Evolutionary conservation across 31 red algal species (phyloP), one percentile per base, ranked within the genome.

Genomic region (Asparagopsis taxiformis): DNA sequence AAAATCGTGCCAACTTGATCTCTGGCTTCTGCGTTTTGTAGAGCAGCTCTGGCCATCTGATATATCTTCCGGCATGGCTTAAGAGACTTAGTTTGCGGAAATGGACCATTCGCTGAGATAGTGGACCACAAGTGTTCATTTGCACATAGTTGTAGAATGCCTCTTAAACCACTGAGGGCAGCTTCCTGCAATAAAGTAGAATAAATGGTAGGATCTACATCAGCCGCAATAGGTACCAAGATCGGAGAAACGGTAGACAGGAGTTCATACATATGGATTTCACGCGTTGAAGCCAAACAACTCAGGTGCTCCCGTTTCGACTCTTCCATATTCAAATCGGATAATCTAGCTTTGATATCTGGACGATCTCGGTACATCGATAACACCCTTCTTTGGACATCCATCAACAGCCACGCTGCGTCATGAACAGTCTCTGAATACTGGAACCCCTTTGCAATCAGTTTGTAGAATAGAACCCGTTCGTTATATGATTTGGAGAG

Each of bases 361-460:
- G 68, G 35, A 33, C 59, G 31, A 10, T 62, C 29, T 35, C 33
- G 37, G 19, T 77, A 8, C 28, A 89, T 34, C 46, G 53, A 39
- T n/a, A 64, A 17, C 1, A 91, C 24, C 32, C 57, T 78, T 9
- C 59, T 77, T 31, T 78, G 72, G 3, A 83, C 87, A 23, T 91
- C 77, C 0, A 63, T 20, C 15, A 91, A 51, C 15, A 91, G 53
- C 87, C 87, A 91, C 19, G 51, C 64, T 24, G 87, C 76, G 59
- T 91, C 79, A 3, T 31, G 28, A 31, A 44, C 61, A 17, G 87
- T 91, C 31, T 83, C 72, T 17, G 3, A 19, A 48, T 77, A 59
- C 31, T 83, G 53, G 62, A 91, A 91, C 13, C 77, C 87, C 41
- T 33, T 65, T 22, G 79, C 67, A 20, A 83, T 63, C 1, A 91